Conservation (phyloP, 495 filamentous ascomycete genomes). For the Neurospora hispaniola region DNA sequence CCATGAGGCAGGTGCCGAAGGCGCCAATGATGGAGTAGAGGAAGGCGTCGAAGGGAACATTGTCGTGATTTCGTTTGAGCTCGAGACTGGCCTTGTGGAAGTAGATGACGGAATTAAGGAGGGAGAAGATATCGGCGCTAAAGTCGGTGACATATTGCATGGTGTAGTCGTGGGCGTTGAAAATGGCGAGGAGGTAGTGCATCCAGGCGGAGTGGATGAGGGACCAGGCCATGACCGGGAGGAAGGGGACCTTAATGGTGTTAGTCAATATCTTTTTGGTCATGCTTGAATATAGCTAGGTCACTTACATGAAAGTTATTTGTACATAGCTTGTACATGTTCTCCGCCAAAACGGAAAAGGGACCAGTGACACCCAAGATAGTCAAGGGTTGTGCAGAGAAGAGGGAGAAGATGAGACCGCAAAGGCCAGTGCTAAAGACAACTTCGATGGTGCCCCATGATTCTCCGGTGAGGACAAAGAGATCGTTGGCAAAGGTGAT, state of each 20-base stretch:
- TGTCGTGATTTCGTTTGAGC: slow-evolving; percentile 48
- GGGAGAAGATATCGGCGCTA: slow-evolving; percentile 59
- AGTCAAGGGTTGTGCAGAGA: slow-evolving; percentile 60
- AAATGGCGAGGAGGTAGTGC: slow-evolving; percentile 56
- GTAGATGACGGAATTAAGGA: slow-evolving; percentile 65
- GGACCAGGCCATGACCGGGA: slow-evolving; percentile 67
- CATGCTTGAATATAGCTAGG: neutral
- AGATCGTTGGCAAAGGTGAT: slow-evolving; percentile 66
- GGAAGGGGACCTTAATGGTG: slow-evolving; percentile 44
- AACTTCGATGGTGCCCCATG: slow-evolving; percentile 62
- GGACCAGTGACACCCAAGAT: slow-evolving; percentile 64
- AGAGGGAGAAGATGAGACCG: slow-evolving; percentile 53
- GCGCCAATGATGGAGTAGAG: slow-evolving; percentile 62
- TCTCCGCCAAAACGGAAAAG: slow-evolving; percentile 64
- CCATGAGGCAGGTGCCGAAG: slow-evolving; percentile 57
- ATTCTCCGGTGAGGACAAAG: slow-evolving; percentile 54
- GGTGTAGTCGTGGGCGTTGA: slow-evolving; percentile 68
- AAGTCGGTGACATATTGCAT: slow-evolving; percentile 71
- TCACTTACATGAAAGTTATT: slow-evolving; percentile 44
- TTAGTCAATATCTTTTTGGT: neutral
- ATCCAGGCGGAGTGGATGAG: slow-evolving; percentile 62
- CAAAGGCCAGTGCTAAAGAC: slow-evolving; percentile 63
- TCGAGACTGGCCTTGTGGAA: slow-evolving; percentile 67
- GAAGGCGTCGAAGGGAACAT: slow-evolving; percentile 55
- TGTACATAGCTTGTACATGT: slow-evolving; percentile 51